These are phyloP conservation scores for Nemania diffusa DNA, from an alignment of 2,329 filamentous ascomycete genomes.

Conservation along the genomic window DNA sequence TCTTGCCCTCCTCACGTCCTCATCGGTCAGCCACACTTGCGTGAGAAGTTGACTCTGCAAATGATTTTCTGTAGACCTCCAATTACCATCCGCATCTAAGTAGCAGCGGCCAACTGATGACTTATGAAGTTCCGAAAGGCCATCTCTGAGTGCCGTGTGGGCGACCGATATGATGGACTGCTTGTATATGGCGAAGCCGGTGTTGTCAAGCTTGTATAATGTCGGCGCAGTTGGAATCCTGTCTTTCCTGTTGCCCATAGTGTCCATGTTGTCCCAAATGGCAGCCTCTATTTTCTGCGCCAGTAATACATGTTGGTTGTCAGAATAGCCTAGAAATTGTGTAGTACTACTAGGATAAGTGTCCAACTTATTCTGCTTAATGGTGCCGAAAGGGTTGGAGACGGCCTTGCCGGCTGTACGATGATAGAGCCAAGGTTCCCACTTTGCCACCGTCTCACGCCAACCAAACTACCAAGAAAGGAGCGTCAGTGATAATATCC, in stretches of 20 bases:
- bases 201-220: conserved; percentile 20
- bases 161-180: conserved; percentile 20
- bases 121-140: conserved; percentile 16
- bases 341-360: not conserved
- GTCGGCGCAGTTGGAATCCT: not conserved
- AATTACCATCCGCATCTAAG: conserved; percentile 8
- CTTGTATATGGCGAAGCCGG: conserved; percentile 17
- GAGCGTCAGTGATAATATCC: conserved; percentile 1
- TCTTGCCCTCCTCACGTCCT: conserved; percentile 22
- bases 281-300: conserved; percentile 24
- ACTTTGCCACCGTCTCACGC: conserved; percentile 27
- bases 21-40: conserved; percentile 21
- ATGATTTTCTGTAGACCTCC: conserved; percentile 18
- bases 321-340: not conserved
- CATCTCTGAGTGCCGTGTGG: conserved; percentile 16
- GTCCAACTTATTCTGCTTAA: not conserved
- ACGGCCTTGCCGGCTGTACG: conserved; percentile 5
- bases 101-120: conserved; percentile 22
- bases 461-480: conserved; percentile 26
- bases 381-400: not conserved
- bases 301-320: conserved; percentile 5
- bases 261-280: conserved; percentile 14
- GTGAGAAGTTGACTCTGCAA: conserved; percentile 23
- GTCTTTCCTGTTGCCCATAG: no score
- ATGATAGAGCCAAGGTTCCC: conserved; percentile 17